phyloP scores from a whole-genome alignment of 441 rosid genomes.

The Gossypium davidsonii region DNA sequence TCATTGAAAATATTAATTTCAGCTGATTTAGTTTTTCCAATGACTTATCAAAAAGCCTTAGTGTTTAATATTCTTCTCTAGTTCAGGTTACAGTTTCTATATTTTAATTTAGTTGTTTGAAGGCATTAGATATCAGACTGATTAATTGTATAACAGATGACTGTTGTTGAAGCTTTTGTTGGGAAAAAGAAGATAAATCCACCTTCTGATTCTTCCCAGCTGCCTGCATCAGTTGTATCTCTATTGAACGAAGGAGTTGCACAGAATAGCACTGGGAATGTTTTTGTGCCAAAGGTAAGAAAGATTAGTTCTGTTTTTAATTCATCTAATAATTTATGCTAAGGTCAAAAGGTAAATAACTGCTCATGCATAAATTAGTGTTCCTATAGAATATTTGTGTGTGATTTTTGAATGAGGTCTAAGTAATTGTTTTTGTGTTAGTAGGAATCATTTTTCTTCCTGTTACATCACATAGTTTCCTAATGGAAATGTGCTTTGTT shows the following conservation, averaged over 20 bases:
- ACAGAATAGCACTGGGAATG: constrained; percentile 76
- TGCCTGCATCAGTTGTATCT: constrained; percentile 41
- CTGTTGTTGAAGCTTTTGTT: constrained; percentile 80
- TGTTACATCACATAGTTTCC: background rate
- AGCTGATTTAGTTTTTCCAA: background rate
- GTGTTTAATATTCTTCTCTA: background rate
- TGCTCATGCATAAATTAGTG: background rate
- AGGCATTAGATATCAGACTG: background rate
- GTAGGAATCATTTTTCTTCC: background rate
- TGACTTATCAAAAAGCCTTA: background rate
- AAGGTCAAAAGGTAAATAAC: background rate
- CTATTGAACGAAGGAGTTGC: constrained; percentile 72
- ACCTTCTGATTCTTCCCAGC: constrained; percentile 50
- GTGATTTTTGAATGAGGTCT: background rate
- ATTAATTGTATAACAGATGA: constrained; percentile 54
- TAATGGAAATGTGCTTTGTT: background rate
- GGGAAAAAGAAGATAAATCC: constrained; percentile 56
- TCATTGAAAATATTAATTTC: background rate
- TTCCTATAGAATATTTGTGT: background rate
- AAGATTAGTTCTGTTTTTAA: constrained; percentile 11
- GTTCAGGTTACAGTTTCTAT: background rate
- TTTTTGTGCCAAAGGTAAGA: constrained; percentile 71
- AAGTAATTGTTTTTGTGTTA: background rate
- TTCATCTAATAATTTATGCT: background rate
- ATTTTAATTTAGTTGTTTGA: background rate